These are phyloP conservation scores for Phyllosticta paracitricarpa DNA, from an alignment of 2,329 filamentous ascomycete species.

Conservation along the genomic window DNA sequence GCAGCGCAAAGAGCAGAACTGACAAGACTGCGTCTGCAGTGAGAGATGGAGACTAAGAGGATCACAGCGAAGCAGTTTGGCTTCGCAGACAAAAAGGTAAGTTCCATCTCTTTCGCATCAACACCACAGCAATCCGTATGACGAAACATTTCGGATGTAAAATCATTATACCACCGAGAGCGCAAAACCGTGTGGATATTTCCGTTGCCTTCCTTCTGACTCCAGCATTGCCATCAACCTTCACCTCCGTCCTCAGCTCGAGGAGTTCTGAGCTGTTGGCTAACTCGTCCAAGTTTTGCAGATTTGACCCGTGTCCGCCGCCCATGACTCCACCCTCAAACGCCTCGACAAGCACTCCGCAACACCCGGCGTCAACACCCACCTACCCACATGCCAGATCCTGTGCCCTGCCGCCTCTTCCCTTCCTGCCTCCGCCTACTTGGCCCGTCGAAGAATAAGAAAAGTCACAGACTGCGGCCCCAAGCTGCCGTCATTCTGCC, in stretches of 20 bases:
- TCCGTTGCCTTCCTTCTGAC: slow-evolving; percentile 99
- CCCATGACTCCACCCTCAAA: neutral
- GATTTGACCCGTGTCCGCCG: neutral
- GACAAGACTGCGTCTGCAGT: too few relatives aligned
- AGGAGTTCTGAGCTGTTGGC: neutral
- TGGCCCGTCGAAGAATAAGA: too few relatives aligned
- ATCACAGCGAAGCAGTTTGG: neutral
- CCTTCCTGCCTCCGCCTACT: too few relatives aligned
- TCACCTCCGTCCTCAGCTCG: neutral
- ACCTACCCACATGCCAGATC: neutral
- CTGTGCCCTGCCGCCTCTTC: too few relatives aligned
- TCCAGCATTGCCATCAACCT: neutral
- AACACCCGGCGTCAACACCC: neutral
- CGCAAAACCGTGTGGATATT: slow-evolving; percentile 93
- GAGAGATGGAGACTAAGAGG: too few relatives aligned
- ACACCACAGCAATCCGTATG: slow-evolving; percentile 38
- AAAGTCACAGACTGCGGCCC: too few relatives aligned
- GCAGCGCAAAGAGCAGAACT: too few relatives aligned
- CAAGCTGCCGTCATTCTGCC: too few relatives aligned
- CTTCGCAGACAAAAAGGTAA: neutral
- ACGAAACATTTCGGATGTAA: slow-evolving; percentile 99
- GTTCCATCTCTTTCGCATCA: slow-evolving; percentile 1
- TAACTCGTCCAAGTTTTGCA: neutral
- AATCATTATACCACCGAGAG: slow-evolving; percentile 72
- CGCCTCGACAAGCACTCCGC: neutral